These are phyloP conservation scores for Calonectria pauciramosa DNA, from an alignment of 2,329 filamentous ascomycete species.

Conservation along the genomic window DNA sequence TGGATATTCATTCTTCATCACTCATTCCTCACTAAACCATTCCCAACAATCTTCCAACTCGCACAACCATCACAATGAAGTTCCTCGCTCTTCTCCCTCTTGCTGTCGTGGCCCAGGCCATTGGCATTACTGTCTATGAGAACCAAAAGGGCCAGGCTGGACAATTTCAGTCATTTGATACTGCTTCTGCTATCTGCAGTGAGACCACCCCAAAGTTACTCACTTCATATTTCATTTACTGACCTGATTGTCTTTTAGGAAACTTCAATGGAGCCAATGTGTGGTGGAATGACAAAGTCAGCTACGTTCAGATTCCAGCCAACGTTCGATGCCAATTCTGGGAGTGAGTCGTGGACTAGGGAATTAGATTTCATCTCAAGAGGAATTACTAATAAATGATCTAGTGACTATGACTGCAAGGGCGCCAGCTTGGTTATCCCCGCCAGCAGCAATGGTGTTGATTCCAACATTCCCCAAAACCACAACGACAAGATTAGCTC, in stretches of 20 bases:
- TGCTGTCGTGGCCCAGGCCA: not conserved
- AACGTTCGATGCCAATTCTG: not conserved
- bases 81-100: not conserved
- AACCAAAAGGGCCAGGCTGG: not conserved
- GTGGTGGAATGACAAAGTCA: not conserved
- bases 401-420: not conserved
- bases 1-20: no score
- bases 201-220: not conserved
- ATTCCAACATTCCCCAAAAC: not conserved
- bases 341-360: not conserved
- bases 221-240: not conserved
- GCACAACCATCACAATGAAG: not conserved
- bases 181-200: not conserved
- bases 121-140: not conserved
- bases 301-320: not conserved
- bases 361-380: not conserved
- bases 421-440: not conserved
- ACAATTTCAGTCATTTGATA: not conserved
- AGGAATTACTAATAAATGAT: not conserved
- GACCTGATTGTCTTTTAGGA: not conserved
- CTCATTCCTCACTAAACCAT: no score
- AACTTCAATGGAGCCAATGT: not conserved
- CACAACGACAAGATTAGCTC: not conserved
- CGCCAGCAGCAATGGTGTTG: not conserved
- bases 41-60: not conserved